Evolutionary conservation across 1,284 basidiomycete species (phyloP).

Genomic region (Neolentinus lepideus): DNA sequence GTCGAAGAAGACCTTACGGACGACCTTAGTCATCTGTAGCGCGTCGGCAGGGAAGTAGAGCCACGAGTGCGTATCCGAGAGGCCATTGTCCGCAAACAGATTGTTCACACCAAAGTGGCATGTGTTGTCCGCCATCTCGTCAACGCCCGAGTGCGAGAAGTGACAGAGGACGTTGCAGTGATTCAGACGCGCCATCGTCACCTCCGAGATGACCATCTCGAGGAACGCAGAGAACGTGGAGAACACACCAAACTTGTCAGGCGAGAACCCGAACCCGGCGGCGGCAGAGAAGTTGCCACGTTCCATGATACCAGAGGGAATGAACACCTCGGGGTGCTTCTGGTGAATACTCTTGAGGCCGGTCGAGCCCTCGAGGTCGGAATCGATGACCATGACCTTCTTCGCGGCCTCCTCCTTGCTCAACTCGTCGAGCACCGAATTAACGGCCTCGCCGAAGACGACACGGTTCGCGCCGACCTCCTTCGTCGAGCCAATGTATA

Average conservation of each 20-base stretch:
- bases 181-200: slow-evolving; percentile 87
- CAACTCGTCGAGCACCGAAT: slow-evolving; percentile 64
- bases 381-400: slow-evolving; percentile 83
- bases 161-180: slow-evolving; percentile 81
- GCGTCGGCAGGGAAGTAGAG: slow-evolving; percentile 84
- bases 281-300: slow-evolving; percentile 79
- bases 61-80: slow-evolving; percentile 68
- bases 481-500: slow-evolving; percentile 61
- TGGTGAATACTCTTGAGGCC: slow-evolving; percentile 81
- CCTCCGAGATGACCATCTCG: slow-evolving; percentile 82
- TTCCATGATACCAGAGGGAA: slow-evolving; percentile 81
- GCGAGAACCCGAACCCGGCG: slow-evolving; percentile 77
- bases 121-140: slow-evolving; percentile 78
- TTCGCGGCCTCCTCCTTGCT: slow-evolving; percentile 70
- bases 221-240: slow-evolving; percentile 86
- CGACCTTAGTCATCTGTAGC: slow-evolving; percentile 71
- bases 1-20: slow-evolving; percentile 75
- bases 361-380: slow-evolving; percentile 82
- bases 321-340: slow-evolving; percentile 81
- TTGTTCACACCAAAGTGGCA: slow-evolving; percentile 81
- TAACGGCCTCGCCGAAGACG: slow-evolving; percentile 79
- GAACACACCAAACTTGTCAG: slow-evolving; percentile 73
- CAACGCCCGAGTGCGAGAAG: slow-evolving; percentile 82
- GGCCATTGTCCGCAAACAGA: slow-evolving; percentile 81
- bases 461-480: slow-evolving; percentile 76